These are phyloP conservation scores for Rubia yunnanensis DNA, from an alignment of 257 asterid species.

Conservation along the genomic window DNA sequence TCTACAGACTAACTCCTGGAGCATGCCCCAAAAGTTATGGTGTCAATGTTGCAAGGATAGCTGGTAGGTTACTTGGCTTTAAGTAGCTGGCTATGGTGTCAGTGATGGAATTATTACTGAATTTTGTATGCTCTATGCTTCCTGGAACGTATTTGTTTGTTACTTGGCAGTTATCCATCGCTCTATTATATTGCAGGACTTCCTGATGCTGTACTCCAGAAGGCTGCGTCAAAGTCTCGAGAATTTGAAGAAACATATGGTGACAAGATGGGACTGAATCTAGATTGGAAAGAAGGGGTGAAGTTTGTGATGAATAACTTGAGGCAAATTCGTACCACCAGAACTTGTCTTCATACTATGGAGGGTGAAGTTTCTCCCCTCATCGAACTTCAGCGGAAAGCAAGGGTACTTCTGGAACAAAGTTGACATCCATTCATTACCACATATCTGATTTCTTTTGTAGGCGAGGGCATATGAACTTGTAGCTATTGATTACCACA, in stretches of 20 bases:
- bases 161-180: background rate
- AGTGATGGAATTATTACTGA: background rate
- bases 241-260: conserved; percentile 68
- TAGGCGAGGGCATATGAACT: too few species aligned
- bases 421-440: conserved; percentile 5
- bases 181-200: conserved; percentile 45
- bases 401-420: conserved; percentile 46
- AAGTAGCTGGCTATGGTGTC: background rate
- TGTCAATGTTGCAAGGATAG: conserved; percentile 89
- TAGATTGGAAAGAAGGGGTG: conserved; percentile 38
- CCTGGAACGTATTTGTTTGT: background rate
- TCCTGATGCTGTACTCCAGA: conserved; percentile 63
- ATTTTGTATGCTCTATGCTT: background rate
- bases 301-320: conserved; percentile 29
- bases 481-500: background rate
- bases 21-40: conserved; percentile 99
- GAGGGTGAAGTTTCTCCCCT: conserved; percentile 23
- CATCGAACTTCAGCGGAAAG: conserved; percentile 45
- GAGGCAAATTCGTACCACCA: conserved; percentile 22
- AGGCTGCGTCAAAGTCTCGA: conserved; percentile 65
- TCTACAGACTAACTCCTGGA: conserved; percentile 72
- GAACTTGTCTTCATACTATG: conserved; percentile 10
- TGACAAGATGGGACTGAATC: conserved; percentile 14
- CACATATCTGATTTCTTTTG: background rate
- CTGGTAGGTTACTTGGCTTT: conserved; percentile 39